phyloP scores from a whole-genome alignment of 345 rosid species.

The Leavenworthia alabamica region DNA sequence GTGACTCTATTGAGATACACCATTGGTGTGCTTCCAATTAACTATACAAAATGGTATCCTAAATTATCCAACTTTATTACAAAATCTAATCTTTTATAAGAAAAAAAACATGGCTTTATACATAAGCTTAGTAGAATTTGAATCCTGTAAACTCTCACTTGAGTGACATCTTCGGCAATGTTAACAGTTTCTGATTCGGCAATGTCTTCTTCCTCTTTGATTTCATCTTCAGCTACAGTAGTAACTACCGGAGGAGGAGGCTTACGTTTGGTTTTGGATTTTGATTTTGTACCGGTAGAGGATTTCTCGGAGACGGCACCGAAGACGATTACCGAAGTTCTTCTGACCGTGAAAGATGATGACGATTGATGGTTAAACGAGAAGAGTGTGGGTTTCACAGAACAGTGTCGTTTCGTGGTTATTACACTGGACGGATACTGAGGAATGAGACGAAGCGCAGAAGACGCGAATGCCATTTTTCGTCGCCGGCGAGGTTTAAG shows the following conservation, averaged over 20 bases:
- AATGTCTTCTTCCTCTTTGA: constrained; percentile 19
- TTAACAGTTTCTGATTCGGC: constrained; percentile 38
- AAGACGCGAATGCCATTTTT: constrained; percentile 42
- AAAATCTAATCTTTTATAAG: not conserved
- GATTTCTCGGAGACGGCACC: constrained; percentile 32
- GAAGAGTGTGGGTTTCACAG: constrained; percentile 6
- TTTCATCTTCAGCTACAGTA: constrained; percentile 8
- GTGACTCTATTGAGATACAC: constrained; percentile 83
- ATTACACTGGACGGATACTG: constrained; percentile 3
- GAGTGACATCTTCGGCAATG: constrained; percentile 75
- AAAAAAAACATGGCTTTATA: not conserved
- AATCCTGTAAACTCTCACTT: constrained; percentile 34
- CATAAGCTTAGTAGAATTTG: not conserved
- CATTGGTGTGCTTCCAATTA: constrained; percentile 92
- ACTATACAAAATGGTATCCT: constrained; percentile 31
- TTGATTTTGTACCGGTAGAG: constrained; percentile 4
- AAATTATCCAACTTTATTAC: not conserved
- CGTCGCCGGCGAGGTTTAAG: constrained; percentile 32
- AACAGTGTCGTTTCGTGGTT: constrained; percentile 20
- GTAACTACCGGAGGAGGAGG: constrained; percentile 26
- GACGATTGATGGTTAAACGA: constrained; percentile 3
- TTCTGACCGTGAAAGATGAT: constrained; percentile 4
- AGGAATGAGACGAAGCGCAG: constrained; percentile 36
- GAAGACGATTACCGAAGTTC: not conserved
- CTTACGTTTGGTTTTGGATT: constrained; percentile 23